These are phyloP conservation scores for Helicostylum pulchrum DNA, from an alignment of 192 early-diverging fungal genomes.

Conservation along the genomic window DNA sequence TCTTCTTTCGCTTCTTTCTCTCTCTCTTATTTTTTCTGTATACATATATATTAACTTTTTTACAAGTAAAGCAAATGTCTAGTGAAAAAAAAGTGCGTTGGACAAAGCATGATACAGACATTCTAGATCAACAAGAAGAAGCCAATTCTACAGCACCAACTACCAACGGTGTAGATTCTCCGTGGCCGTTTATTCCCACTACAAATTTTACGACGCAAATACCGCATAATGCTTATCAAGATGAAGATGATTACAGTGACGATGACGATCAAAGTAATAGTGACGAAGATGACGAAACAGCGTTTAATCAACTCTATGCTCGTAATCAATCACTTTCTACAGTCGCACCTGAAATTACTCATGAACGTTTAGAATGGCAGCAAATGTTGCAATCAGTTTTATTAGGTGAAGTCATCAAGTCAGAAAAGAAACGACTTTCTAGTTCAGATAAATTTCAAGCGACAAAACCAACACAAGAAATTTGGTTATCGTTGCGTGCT, in stretches of 20 bases:
- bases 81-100: slow-evolving; percentile 20
- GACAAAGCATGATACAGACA: slow-evolving; percentile 14
- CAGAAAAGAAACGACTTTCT: slow-evolving; percentile 71
- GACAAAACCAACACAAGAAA: slow-evolving; percentile 48
- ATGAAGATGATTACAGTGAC: slow-evolving; percentile 14
- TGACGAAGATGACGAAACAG: slow-evolving; percentile 15
- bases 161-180: neutral
- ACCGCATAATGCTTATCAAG: slow-evolving; percentile 2
- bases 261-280: slow-evolving; percentile 20
- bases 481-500: slow-evolving; percentile 76
- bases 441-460: slow-evolving; percentile 46
- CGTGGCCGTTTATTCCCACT: slow-evolving; percentile 12
- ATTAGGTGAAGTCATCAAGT: slow-evolving; percentile 78
- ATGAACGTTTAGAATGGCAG: slow-evolving; percentile 83
- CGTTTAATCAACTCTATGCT: slow-evolving; percentile 24
- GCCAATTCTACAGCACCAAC: neutral
- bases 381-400: slow-evolving; percentile 80
- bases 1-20: too few species aligned
- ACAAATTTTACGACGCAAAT: neutral
- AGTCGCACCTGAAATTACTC: slow-evolving; percentile 39
- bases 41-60: neutral
- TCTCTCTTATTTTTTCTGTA: too few species aligned
- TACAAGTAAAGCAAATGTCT: neutral
- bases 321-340: slow-evolving; percentile 18
- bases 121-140: neutral